A percentile compares a stretch with the other conserved stretches of the same genome.
These are phyloP conservation scores for Termitomyces sp. DNA, from an alignment of 768 basidiomycete genomes.

Conservation along the genomic window DNA sequence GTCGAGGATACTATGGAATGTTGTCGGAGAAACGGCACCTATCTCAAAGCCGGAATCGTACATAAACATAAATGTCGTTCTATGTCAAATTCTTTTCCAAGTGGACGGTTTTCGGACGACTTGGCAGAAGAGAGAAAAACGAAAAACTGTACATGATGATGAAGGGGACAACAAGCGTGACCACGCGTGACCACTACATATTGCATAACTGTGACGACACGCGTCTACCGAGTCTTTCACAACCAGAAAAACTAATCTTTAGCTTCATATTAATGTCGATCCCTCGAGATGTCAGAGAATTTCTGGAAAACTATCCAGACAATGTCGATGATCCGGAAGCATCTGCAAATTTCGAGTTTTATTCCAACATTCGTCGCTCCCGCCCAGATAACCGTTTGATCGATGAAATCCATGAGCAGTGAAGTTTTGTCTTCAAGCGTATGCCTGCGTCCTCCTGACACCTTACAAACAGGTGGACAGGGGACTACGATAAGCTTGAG, in stretches of 20 bases:
- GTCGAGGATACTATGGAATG: too few species aligned
- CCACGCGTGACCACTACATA: neutral
- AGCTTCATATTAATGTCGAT: slow-evolving; percentile 33
- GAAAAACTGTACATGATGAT: too few species aligned
- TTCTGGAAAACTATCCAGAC: slow-evolving; percentile 54
- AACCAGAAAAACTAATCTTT: neutral
- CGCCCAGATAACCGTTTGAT: slow-evolving; percentile 60
- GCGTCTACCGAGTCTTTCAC: neutral
- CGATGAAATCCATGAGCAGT: slow-evolving; percentile 64
- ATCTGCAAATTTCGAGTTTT: slow-evolving; percentile 59
- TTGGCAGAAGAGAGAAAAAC: neutral
- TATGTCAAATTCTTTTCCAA: too few species aligned
- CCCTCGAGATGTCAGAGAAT: slow-evolving; percentile 56
- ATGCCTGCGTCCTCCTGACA: slow-evolving; percentile 1
- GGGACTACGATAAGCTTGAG: slow-evolving; percentile 63
- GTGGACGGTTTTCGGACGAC: too few species aligned
- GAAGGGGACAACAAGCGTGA: neutral
- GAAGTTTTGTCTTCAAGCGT: slow-evolving; percentile 17
- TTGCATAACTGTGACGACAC: neutral
- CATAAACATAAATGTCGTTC: too few species aligned
- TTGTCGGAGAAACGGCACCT: too few species aligned
- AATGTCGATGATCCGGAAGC: slow-evolving; percentile 35
- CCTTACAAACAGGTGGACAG: slow-evolving; percentile 54
- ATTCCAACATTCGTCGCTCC: slow-evolving; percentile 54
- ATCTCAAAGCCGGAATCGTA: too few species aligned